Percentiles rank a stretch among this genome's conserved stretches.
Evolutionary conservation across 768 basidiomycete species (phyloP).

Genomic region (Fistulinella prunicolor): DNA sequence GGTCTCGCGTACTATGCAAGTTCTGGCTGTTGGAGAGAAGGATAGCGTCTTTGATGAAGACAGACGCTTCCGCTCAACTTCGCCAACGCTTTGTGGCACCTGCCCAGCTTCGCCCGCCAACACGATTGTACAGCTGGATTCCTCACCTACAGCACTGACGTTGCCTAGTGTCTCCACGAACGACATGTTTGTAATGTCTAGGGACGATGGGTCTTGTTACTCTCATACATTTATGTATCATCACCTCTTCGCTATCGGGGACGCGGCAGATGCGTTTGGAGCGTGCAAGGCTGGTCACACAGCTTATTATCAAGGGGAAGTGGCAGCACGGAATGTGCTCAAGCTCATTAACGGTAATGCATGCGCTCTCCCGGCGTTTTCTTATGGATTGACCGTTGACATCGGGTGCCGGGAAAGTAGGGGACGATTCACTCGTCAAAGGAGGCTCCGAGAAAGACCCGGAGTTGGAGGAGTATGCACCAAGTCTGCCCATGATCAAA

Average conservation of each 20-base stretch:
- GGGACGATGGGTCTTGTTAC: constrained; percentile 21
- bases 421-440: too few relatives aligned
- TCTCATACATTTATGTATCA: constrained; percentile 32
- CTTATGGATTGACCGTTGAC: too few relatives aligned
- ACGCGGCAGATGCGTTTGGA: constrained; percentile 62
- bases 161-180: neutral
- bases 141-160: neutral
- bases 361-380: too few relatives aligned
- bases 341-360: constrained; percentile 39
- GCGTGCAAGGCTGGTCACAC: constrained; percentile 60
- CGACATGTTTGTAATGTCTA: neutral
- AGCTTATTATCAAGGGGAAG: constrained; percentile 48
- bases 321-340: constrained; percentile 56
- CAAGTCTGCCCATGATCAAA: constrained; percentile 54
- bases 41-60: too few relatives aligned
- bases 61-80: too few relatives aligned
- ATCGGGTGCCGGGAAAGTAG: too few relatives aligned
- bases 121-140: constrained; percentile 10
- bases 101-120: constrained; percentile 11
- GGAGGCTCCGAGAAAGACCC: neutral
- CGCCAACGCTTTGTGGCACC: too few relatives aligned
- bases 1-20: constrained; percentile 53
- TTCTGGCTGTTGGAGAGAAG: constrained; percentile 23
- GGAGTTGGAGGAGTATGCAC: constrained; percentile 44
- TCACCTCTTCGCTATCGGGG: constrained; percentile 60